A percentile compares a stretch with the other conserved stretches of the same genome.
Conservation (phyloP, 176 grass and related monocot species). For the Musa schizocarpa region DNA sequence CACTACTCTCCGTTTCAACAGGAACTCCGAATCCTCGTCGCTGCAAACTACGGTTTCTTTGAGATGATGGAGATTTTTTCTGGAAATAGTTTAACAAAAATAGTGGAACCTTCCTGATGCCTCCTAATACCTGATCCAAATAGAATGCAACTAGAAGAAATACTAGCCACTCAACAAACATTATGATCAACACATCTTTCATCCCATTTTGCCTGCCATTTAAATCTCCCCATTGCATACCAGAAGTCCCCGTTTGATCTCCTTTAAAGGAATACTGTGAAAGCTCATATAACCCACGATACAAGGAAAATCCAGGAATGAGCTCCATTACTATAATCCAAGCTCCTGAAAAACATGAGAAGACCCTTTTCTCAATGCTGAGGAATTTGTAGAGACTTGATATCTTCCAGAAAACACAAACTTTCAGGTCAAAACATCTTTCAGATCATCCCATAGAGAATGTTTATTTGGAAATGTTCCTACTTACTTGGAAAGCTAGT, state of each 20-base stretch:
- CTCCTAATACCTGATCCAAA: constrained; percentile 39
- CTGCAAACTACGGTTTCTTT: constrained; percentile 32
- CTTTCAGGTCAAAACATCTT: not conserved
- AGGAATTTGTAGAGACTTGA: not conserved
- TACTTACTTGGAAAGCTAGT: constrained; percentile 60
- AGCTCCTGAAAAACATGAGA: constrained; percentile 35
- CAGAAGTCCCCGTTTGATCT: constrained; percentile 37
- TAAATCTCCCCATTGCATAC: constrained; percentile 75
- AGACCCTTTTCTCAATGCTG: not conserved
- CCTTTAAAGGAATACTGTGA: constrained; percentile 46
- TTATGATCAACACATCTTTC: constrained; percentile 61
- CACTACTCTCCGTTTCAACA: constrained; percentile 54
- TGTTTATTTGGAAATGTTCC: not conserved
- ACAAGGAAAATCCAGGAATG: constrained; percentile 80
- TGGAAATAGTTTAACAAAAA: constrained; percentile 50
- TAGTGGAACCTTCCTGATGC: constrained; percentile 27
- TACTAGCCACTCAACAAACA: constrained; percentile 68
- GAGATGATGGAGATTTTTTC: constrained; percentile 25
- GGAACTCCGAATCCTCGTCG: constrained; percentile 44
- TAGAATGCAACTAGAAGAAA: constrained; percentile 57
- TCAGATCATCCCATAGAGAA: not conserved
- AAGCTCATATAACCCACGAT: constrained; percentile 68
- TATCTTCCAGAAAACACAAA: constrained; percentile 9
- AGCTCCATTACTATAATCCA: constrained; percentile 79
- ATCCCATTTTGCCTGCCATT: constrained; percentile 49